Evolutionary conservation across 176 grass and related monocot species (phyloP).

Genomic region (maize (Zea mays)): Zm-B73-REFERENCE-NAM-5.0 NC_050096.1:258395001-258395500

Average conservation of each 20-base stretch:
- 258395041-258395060: too few species aligned
- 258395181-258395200: not conserved
- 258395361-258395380: constrained; percentile 67
- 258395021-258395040: too few species aligned
- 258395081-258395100: too few species aligned
- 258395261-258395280: constrained; percentile 19
- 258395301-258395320: constrained; percentile 98
- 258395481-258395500: constrained; percentile 86
- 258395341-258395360: constrained; percentile 66
- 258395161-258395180: not conserved
- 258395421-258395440: constrained; percentile 15
- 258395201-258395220: constrained; percentile 2
- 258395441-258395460: constrained; percentile 36
- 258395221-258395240: constrained; percentile 14
- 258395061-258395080: too few species aligned
- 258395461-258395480: constrained; percentile 94
- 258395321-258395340: constrained; percentile 94
- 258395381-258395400: constrained; percentile 65
- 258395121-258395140: too few species aligned
- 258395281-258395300: constrained; percentile 46
- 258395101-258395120: too few species aligned
- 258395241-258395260: constrained; percentile 27
- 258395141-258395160: not conserved
- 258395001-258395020: too few species aligned
- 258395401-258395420: constrained; percentile 34